Percentiles rank a stretch among this genome's conserved stretches.
phyloP scores from a whole-genome alignment of 371 early-diverging fungal species.

The Mortierella sp. region DNA sequence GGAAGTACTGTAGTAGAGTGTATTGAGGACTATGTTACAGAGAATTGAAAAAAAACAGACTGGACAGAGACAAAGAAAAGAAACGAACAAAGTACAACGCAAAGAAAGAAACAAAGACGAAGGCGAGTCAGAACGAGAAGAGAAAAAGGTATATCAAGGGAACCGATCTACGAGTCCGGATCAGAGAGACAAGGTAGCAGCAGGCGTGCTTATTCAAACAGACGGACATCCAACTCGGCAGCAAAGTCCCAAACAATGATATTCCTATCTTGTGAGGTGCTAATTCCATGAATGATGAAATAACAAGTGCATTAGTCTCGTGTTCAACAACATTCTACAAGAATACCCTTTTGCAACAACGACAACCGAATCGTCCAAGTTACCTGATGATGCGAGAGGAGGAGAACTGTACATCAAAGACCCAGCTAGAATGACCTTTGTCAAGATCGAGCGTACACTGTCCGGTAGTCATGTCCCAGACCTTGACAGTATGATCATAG shows the following conservation, averaged over 20 bases:
- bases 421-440: slow-evolving; percentile 89
- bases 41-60: neutral
- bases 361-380: neutral
- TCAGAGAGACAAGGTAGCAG: neutral
- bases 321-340: neutral
- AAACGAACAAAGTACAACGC: neutral
- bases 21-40: neutral
- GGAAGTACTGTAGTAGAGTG: neutral
- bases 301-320: neutral
- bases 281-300: slow-evolving; percentile 19
- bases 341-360: neutral
- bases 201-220: slow-evolving; percentile 29
- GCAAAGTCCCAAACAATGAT: slow-evolving; percentile 91
- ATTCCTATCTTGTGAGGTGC: slow-evolving; percentile 84
- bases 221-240: slow-evolving; percentile 66
- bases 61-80: neutral
- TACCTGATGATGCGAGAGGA: slow-evolving; percentile 83
- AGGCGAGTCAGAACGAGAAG: neutral
- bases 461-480: slow-evolving; percentile 86
- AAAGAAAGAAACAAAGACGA: neutral
- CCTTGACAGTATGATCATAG: slow-evolving; percentile 96
- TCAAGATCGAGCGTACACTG: slow-evolving; percentile 70
- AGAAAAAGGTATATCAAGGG: neutral
- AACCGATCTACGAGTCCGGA: neutral
- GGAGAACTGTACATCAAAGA: slow-evolving; percentile 94